A percentile compares a stretch with the other conserved stretches of the same genome.
Evolutionary conservation across 2,329 filamentous ascomycete species (phyloP).

Genomic region (Sarocladium kiliense): DNA sequence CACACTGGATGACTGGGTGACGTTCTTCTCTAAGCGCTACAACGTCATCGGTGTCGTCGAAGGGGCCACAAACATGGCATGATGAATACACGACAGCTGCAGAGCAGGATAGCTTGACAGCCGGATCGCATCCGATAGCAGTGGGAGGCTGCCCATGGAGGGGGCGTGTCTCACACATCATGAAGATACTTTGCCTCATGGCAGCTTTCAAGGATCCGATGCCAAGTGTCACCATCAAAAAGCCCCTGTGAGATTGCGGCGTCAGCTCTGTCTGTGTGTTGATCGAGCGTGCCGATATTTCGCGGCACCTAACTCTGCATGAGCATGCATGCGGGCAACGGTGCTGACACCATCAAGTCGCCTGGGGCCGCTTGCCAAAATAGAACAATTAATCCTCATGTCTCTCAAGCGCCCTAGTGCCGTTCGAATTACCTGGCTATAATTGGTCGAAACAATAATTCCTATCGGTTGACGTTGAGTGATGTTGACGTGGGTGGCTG

Average conservation of each 20-base stretch:
- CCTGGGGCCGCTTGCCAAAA: neutral
- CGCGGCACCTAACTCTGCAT: neutral
- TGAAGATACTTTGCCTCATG: neutral
- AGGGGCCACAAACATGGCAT: conserved; percentile 54
- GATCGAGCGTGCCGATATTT: neutral
- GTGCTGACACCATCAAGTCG: neutral
- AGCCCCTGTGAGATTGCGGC: neutral
- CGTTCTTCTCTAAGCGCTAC: conserved; percentile 95
- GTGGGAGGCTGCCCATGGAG: neutral
- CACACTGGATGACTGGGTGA: conserved; percentile 85
- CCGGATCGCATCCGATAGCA: neutral
- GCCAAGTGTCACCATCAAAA: neutral
- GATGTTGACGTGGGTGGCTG: neutral
- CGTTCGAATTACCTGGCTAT: neutral
- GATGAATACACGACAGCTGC: conserved; percentile 10
- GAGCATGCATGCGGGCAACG: neutral
- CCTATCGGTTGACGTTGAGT: neutral
- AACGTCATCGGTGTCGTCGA: conserved; percentile 73
- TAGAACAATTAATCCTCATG: neutral
- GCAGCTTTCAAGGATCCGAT: neutral
- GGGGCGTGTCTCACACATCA: neutral
- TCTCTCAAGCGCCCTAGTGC: neutral
- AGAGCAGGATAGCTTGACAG: neutral
- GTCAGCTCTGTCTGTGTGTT: neutral
- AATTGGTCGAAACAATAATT: neutral